A percentile compares a stretch with the other conserved stretches of the same genome.
Evolutionary conservation across 2,329 filamentous ascomycete genomes (phyloP).

Genomic region (Ophiosphaerella korrae): DNA sequence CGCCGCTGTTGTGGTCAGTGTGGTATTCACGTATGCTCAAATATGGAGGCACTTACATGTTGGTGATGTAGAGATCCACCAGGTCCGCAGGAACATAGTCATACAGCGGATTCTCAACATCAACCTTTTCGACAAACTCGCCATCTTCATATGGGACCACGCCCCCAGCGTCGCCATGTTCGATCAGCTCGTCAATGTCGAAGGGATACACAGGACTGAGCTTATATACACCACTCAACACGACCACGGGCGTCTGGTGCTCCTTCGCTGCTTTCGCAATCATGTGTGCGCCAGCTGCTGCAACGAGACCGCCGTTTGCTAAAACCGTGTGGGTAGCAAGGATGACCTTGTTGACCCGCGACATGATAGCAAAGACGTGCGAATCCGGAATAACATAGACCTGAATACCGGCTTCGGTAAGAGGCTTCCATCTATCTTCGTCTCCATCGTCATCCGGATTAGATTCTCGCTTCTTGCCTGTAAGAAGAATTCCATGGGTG

Average conservation of each 20-base stretch:
- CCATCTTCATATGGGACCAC: slow-evolving; percentile 81
- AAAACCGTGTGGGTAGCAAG: slow-evolving; percentile 85
- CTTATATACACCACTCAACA: slow-evolving; percentile 91
- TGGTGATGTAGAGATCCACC: slow-evolving; percentile 84
- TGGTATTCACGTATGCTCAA: slow-evolving; percentile 11
- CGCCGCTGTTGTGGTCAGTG: slow-evolving; percentile 56
- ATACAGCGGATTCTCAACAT: slow-evolving; percentile 77
- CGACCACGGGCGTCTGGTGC: slow-evolving; percentile 82
- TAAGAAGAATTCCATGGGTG: slow-evolving; percentile 65
- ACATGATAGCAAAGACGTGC: slow-evolving; percentile 91
- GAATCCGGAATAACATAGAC: slow-evolving; percentile 85
- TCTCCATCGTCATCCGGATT: slow-evolving; percentile 59
- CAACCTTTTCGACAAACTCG: slow-evolving; percentile 75
- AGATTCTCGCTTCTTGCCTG: slow-evolving; percentile 55
- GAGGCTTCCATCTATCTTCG: slow-evolving; percentile 71
- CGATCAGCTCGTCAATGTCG: slow-evolving; percentile 79
- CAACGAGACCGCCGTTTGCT: slow-evolving; percentile 84
- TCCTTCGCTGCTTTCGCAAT: slow-evolving; percentile 85
- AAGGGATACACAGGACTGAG: slow-evolving; percentile 89
- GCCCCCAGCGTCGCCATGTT: slow-evolving; percentile 81
- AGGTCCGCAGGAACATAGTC: slow-evolving; percentile 81
- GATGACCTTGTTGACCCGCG: slow-evolving; percentile 92
- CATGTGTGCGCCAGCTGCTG: slow-evolving; percentile 79
- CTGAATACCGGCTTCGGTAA: slow-evolving; percentile 76
- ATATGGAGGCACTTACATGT: slow-evolving; percentile 62